These are phyloP conservation scores for Pinguiococcus pyrenoidosus DNA, from an alignment of 108 stramenopile species.

Conservation along the genomic window DNA sequence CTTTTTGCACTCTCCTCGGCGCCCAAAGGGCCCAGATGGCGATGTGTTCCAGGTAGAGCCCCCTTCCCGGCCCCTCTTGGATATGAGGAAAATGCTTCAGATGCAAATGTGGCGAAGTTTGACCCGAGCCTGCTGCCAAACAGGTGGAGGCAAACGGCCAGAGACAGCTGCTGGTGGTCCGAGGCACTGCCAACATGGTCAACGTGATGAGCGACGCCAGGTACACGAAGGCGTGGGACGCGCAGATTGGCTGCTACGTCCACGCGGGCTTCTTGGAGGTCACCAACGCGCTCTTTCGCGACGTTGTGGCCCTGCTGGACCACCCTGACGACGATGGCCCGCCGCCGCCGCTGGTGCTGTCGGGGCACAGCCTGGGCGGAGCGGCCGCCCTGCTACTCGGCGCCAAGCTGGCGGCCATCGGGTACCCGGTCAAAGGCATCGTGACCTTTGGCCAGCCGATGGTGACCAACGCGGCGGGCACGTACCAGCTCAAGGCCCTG, in stretches of 20 bases:
- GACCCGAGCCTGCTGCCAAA: too few relatives aligned
- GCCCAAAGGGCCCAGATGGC: too few relatives aligned
- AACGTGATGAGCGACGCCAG: conserved; percentile 3
- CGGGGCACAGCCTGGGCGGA: conserved; percentile 13
- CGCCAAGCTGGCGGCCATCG: conserved; percentile 3
- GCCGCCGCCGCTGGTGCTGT: background rate
- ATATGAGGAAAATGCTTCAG: too few relatives aligned
- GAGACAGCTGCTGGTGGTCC: conserved; percentile 5
- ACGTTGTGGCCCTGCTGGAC: conserved; percentile 7
- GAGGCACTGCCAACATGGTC: conserved; percentile 2
- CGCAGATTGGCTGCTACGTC: conserved; percentile 4
- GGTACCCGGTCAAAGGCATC: background rate
- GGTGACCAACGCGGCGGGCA: conserved; percentile 5
- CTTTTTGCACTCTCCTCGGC: too few relatives aligned
- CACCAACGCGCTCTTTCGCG: background rate
- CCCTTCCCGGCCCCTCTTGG: too few relatives aligned
- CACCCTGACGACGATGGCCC: too few relatives aligned
- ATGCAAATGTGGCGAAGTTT: too few relatives aligned
- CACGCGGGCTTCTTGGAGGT: conserved; percentile 14
- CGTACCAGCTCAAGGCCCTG: background rate
- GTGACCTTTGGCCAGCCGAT: conserved; percentile 10
- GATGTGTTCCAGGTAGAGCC: too few relatives aligned
- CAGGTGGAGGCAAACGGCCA: conserved; percentile 5
- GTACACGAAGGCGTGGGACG: conserved; percentile 2
- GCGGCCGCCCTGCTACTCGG: conserved; percentile 5